Conservation (phyloP, 306 rosid species). For the Trifolium repens region DNA sequence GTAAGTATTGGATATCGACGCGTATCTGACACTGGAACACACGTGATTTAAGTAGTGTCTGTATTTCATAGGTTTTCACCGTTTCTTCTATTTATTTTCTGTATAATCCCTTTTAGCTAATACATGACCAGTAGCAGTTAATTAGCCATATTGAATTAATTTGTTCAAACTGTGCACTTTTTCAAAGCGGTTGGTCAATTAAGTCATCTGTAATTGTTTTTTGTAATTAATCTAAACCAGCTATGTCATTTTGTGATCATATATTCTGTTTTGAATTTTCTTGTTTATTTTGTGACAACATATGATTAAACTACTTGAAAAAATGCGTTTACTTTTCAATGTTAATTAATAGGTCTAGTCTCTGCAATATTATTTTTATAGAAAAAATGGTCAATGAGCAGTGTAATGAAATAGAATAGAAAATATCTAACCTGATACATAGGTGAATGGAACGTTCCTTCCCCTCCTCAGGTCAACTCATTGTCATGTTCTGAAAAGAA, state of each 20-base stretch:
- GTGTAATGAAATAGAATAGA: not conserved
- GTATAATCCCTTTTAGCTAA: not conserved
- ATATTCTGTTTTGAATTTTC: constrained; percentile 3
- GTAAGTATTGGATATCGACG: no score
- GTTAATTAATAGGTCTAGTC: not conserved
- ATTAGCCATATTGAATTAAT: not conserved
- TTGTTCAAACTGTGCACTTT: not conserved
- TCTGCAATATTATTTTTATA: not conserved
- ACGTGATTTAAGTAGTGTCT: no score
- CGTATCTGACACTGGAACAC: not conserved
- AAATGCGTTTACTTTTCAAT: constrained; percentile 5
- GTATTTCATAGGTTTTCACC: no score
- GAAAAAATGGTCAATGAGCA: not conserved
- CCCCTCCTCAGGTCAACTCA: constrained; percentile 29
- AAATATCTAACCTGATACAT: not conserved
- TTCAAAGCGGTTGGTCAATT: not conserved
- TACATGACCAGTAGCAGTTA: not conserved
- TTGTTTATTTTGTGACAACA: not conserved
- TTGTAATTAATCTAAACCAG: not conserved
- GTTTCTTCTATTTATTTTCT: not conserved
- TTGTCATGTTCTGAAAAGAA: constrained; percentile 24
- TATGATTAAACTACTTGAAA: not conserved
- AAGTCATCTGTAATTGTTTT: not conserved
- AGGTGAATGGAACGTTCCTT: constrained; percentile 22
- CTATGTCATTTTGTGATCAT: not conserved